Percentiles rank a stretch among this genome's conserved stretches.
These are phyloP conservation scores for Aspergillus ostianus DNA, from an alignment of 495 filamentous ascomycete species.

Conservation along the genomic window DNA sequence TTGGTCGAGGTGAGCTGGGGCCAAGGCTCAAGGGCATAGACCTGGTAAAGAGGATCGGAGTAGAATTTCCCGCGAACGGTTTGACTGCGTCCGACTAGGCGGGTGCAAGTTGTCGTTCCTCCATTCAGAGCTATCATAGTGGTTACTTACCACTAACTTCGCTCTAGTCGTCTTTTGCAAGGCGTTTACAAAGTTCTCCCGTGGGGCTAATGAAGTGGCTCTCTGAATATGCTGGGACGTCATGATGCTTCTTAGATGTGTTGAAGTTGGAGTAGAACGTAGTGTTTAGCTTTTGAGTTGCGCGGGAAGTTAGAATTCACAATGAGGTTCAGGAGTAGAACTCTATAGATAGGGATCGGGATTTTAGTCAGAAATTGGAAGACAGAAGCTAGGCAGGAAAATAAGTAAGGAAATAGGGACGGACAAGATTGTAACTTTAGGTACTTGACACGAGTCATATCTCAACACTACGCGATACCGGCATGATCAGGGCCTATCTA, in stretches of 20 bases:
- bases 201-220: background rate
- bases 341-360: too few relatives aligned
- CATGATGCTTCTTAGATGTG: background rate
- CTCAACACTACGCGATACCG: too few relatives aligned
- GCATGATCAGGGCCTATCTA: too few relatives aligned
- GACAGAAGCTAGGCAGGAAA: too few relatives aligned
- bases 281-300: too few relatives aligned
- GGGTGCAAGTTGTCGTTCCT: conserved; percentile 8
- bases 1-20: background rate
- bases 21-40: background rate
- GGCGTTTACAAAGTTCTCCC: background rate
- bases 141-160: conserved; percentile 4
- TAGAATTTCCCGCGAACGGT: conserved; percentile 12
- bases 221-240: background rate
- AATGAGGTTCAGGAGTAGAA: too few relatives aligned
- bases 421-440: too few relatives aligned
- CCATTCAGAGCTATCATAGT: conserved; percentile 3
- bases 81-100: conserved; percentile 8
- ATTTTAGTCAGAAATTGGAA: too few relatives aligned
- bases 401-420: too few relatives aligned
- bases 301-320: too few relatives aligned
- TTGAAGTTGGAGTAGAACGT: background rate
- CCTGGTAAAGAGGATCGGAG: conserved; percentile 10
- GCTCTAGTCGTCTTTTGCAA: conserved; percentile 7
- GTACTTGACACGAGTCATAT: too few relatives aligned